These are phyloP conservation scores for Oleoguttula mirabilis DNA, from an alignment of 495 filamentous ascomycete species.

Conservation along the genomic window DNA sequence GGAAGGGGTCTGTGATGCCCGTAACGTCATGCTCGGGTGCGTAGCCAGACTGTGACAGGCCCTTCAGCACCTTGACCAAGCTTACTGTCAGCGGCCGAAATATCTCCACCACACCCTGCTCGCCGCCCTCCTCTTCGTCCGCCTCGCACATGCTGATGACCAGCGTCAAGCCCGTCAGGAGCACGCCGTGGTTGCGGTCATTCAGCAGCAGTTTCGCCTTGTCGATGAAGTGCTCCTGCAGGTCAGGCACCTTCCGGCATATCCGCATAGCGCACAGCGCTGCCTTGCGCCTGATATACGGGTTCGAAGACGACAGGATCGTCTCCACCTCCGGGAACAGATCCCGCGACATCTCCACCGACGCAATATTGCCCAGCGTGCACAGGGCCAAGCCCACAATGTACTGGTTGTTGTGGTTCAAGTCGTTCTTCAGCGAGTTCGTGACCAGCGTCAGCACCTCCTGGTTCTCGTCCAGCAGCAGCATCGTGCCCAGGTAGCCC, in stretches of 20 bases:
- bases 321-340: constrained; percentile 89
- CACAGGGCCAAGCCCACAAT: constrained; percentile 93
- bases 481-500: constrained; percentile 91
- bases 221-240: constrained; percentile 93
- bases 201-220: constrained; percentile 81
- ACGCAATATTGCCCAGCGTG: constrained; percentile 93
- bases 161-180: constrained; percentile 83
- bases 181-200: constrained; percentile 86
- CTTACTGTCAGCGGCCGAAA: constrained; percentile 63
- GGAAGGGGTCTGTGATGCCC: constrained; percentile 95
- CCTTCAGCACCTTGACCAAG: constrained; percentile 85
- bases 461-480: constrained; percentile 94
- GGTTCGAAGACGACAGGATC: constrained; percentile 81
- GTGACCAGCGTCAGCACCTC: constrained; percentile 95
- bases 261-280: constrained; percentile 99
- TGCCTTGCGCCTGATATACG: constrained; percentile 92
- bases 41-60: constrained; percentile 85
- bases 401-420: constrained; percentile 92
- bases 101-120: constrained; percentile 73
- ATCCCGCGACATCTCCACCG: constrained; percentile 96
- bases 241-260: constrained; percentile 91
- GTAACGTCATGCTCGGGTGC: constrained; percentile 97
- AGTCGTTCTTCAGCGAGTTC: constrained; percentile 91
- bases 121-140: constrained; percentile 72
- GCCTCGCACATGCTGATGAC: constrained; percentile 89